phyloP scores from a whole-genome alignment of 2,329 filamentous ascomycete genomes.

The Septoria linicola region DNA sequence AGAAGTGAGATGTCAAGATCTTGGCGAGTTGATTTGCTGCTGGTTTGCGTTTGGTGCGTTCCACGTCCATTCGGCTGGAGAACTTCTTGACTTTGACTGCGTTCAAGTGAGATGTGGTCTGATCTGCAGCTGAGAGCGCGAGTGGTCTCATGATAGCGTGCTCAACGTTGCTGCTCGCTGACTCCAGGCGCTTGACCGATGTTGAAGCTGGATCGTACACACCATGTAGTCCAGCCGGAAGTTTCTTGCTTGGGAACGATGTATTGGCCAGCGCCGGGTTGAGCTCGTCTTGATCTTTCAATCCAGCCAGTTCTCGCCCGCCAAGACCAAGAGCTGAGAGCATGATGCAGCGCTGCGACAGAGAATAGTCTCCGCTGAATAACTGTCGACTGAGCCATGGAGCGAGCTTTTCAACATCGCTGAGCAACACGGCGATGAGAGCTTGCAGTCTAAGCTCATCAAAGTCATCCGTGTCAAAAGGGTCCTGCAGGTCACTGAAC shows the following conservation, averaged over 20 bases:
- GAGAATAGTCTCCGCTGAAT: slow-evolving; percentile 88
- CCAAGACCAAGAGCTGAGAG: slow-evolving; percentile 79
- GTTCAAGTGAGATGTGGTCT: slow-evolving; percentile 69
- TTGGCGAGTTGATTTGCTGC: slow-evolving; percentile 75
- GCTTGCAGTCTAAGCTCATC: slow-evolving; percentile 71
- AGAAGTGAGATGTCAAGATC: slow-evolving; percentile 73
- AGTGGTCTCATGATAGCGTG: slow-evolving; percentile 75
- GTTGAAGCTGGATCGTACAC: slow-evolving; percentile 54
- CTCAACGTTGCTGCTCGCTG: slow-evolving; percentile 66
- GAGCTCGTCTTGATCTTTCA: slow-evolving; percentile 56
- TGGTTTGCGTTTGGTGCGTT: slow-evolving; percentile 56
- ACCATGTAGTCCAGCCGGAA: slow-evolving; percentile 71
- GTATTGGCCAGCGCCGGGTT: slow-evolving; percentile 38
- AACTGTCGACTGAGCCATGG: slow-evolving; percentile 82
- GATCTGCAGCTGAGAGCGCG: slow-evolving; percentile 77
- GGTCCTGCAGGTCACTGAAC: slow-evolving; percentile 79
- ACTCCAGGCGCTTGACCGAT: slow-evolving; percentile 61
- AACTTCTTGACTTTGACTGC: slow-evolving; percentile 88
- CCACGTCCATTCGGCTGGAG: slow-evolving; percentile 68
- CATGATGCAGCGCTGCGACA: slow-evolving; percentile 77
- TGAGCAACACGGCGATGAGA: slow-evolving; percentile 77
- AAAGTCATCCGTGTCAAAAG: slow-evolving; percentile 78
- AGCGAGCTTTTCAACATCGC: slow-evolving; percentile 73
- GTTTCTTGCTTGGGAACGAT: slow-evolving; percentile 74
- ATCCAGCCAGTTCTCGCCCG: slow-evolving; percentile 80